Conservation (phyloP, 2,329 filamentous ascomycete species). For the Talaromyces sp. region DNA sequence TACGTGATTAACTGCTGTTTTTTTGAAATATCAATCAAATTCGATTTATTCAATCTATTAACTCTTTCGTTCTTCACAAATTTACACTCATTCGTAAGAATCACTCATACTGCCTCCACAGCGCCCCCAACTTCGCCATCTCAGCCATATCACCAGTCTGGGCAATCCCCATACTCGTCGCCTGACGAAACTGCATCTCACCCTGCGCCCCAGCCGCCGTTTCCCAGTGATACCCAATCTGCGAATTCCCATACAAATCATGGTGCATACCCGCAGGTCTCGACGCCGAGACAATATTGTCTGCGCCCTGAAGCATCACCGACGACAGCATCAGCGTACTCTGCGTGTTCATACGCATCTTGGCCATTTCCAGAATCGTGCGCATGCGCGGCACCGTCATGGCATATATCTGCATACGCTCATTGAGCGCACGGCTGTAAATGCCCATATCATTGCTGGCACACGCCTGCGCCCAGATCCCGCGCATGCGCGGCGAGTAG, state of each 20-base stretch:
- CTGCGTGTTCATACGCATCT: conserved; percentile 6
- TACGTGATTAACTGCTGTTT: neutral
- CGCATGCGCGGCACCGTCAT: conserved; percentile 8
- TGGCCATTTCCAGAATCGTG: conserved; percentile 4
- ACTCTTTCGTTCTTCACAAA: too few species aligned
- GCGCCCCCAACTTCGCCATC: conserved; percentile 5
- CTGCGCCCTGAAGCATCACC: neutral
- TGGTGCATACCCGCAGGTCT: neutral
- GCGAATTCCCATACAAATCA: neutral
- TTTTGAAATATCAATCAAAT: neutral
- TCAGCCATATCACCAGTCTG: conserved; percentile 8
- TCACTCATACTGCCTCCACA: conserved; percentile 7
- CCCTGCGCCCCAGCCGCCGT: conserved; percentile 6
- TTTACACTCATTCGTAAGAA: neutral
- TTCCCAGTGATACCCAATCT: conserved; percentile 5
- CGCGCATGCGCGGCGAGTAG: conserved; percentile 7
- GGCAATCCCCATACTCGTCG: conserved; percentile 4
- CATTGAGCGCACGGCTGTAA: neutral
- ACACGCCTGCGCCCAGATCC: conserved; percentile 6
- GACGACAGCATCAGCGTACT: conserved; percentile 5
- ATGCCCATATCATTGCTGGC: conserved; percentile 2
- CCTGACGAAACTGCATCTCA: conserved; percentile 8
- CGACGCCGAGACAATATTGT: conserved; percentile 3
- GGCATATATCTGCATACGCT: conserved; percentile 4
- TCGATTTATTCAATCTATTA: neutral